Evolutionary conservation across 2,329 filamentous ascomycete species (phyloP), one percentile per base, ranked within the genome.

Genomic region (Sclerotinia minor): DNA sequence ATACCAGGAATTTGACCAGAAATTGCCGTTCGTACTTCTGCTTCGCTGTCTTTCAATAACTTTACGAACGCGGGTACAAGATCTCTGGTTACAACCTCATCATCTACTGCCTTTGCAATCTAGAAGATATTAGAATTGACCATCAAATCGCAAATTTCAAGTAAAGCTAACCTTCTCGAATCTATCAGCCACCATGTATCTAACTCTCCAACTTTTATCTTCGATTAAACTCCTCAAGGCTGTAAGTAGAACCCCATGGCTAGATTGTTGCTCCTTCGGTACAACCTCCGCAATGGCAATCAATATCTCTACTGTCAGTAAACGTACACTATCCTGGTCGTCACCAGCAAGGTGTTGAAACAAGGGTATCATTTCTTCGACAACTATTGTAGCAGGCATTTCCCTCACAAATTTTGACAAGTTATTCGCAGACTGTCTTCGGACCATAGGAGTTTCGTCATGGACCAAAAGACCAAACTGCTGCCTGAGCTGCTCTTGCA

Each of bases 361-460:
- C 73, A 98, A 87, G 78, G 94, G 92, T 83, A 99, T 97, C 92
- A 99, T 98, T 83, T 99, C 95, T 68, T 97, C 92, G 76, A 99
- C 92, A 75, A 98, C 92, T 75, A 97, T 89, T 68, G 90, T 85
- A 58, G 94, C 88, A 55, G 92, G 89, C 92, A 98, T 97, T 80
- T 95, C 92, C 83, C 96, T 97, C 77, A 98, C 92, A 77, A 99
- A 99, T 79, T 96, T 97, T 76, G 94, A 91, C 75, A 99, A 85
- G 81, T 98, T 95, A 80, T 93, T 98, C 70, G 95, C 95, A 60
- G 95, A 91, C 81, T 97, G 94, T 83, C 95, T 91, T 80, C 95
- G 90, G 72, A 99, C 95, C 95, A 99, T 99, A 57, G 95, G 95
- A 52, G 95, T 99, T 80, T 99, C 95, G 82, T 99, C 95, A 80